These are phyloP conservation scores for Plasmodium berghei DNA, from an alignment of 169 alveolate species.

Conservation along the genomic window DNA sequence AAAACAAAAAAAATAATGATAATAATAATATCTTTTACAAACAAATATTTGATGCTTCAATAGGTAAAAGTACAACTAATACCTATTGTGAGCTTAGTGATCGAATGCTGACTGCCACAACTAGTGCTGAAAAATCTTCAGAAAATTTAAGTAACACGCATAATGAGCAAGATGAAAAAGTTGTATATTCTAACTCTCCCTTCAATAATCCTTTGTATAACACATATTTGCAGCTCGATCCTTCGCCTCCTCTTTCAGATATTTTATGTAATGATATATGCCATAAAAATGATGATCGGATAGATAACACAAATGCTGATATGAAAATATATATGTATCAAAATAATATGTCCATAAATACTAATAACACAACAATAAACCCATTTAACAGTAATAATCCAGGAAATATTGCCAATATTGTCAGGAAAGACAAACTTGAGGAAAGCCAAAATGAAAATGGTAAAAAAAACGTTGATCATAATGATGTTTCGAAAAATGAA, in stretches of 20 bases:
- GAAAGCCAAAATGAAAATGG: background rate
- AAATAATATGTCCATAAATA: too few relatives aligned
- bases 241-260: conserved; percentile 14
- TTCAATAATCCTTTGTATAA: conserved; percentile 9
- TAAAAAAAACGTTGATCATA: background rate
- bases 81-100: conserved; percentile 33
- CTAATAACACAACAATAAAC: too few relatives aligned
- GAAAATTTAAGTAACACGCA: conserved; percentile 2
- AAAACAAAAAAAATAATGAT: too few relatives aligned
- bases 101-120: conserved; percentile 1
- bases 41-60: conserved; percentile 32
- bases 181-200: background rate
- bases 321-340: background rate
- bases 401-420: background rate
- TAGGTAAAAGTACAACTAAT: conserved; percentile 26
- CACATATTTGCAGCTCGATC: conserved; percentile 12
- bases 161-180: conserved; percentile 15
- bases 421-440: background rate
- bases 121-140: background rate
- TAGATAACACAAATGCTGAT: background rate
- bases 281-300: conserved; percentile 4
- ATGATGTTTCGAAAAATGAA: too few relatives aligned
- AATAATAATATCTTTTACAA: background rate
- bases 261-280: conserved; percentile 19
- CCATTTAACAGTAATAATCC: too few relatives aligned